A percentile compares a stretch with the other conserved stretches of the same genome.
Evolutionary conservation across 2,329 filamentous ascomycete species (phyloP).

Genomic region (Fusarium sp.): DNA sequence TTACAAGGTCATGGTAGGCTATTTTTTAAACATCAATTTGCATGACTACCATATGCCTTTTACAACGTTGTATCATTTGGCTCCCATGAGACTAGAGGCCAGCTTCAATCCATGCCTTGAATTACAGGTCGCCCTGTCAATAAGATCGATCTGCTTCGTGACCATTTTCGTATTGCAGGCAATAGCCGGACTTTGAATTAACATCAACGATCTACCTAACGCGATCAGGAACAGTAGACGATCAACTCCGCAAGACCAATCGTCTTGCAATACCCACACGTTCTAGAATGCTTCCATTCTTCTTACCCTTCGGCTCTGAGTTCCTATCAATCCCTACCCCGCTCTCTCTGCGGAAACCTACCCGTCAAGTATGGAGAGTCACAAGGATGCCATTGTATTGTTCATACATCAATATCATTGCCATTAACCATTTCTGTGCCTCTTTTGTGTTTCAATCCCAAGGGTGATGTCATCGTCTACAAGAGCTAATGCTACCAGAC

Average conservation of each 20-base stretch:
- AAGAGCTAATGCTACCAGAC: conserved; percentile 6
- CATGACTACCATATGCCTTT: not conserved
- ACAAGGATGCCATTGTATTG: not conserved
- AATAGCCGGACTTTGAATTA: not conserved
- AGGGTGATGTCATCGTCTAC: conserved; percentile 18
- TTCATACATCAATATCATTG: conserved; percentile 6
- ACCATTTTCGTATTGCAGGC: not conserved
- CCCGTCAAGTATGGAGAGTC: not conserved
- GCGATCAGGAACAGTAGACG: conserved; percentile 29
- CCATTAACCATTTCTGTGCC: not conserved
- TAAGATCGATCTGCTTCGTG: not conserved
- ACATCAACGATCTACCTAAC: conserved; percentile 9
- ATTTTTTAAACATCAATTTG: not conserved
- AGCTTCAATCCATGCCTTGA: not conserved
- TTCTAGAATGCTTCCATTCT: conserved; percentile 20
- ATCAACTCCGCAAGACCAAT: conserved; percentile 22
- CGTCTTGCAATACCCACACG: conserved; percentile 7
- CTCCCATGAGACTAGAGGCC: not conserved
- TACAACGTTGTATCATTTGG: conserved; percentile 6
- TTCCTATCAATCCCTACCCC: conserved; percentile 19
- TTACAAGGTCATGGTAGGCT: not conserved
- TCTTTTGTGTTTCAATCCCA: not conserved
- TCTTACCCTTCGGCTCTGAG: not conserved
- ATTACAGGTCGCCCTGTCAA: no score
- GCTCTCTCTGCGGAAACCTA: conserved; percentile 10